phyloP scores from a whole-genome alignment of 768 basidiomycete genomes.

The Mycena haematopus region DNA sequence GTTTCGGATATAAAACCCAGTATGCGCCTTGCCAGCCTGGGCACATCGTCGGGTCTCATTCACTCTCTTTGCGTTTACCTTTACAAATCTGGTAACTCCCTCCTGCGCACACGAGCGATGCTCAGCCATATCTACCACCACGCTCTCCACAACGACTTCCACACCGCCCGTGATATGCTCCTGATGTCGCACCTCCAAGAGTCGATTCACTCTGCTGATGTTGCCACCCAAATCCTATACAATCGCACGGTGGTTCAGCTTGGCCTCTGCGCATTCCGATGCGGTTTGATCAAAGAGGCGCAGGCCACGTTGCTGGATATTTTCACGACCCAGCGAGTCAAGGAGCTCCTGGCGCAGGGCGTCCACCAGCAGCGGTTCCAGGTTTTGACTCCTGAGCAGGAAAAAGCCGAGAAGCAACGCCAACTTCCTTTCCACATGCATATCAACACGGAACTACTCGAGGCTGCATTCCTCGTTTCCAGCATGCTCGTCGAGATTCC shows the following conservation, averaged over 20 bases:
- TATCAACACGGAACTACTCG: constrained; percentile 96
- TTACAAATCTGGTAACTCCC: constrained; percentile 89
- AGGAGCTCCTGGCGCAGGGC: constrained; percentile 96
- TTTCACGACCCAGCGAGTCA: constrained; percentile 94
- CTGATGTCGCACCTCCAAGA: constrained; percentile 99
- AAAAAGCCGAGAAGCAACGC: constrained; percentile 93
- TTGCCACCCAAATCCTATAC: constrained; percentile 96
- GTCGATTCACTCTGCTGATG: constrained; percentile 94
- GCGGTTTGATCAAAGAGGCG: constrained; percentile 91
- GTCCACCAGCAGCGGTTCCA: constrained; percentile 93
- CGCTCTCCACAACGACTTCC: constrained; percentile 94
- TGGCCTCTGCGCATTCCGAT: constrained; percentile 95
- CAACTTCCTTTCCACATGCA: constrained; percentile 99
- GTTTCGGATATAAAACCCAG: constrained; percentile 64
- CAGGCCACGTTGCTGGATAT: constrained; percentile 94
- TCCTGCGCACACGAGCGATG: constrained; percentile 96
- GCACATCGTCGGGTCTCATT: constrained; percentile 76
- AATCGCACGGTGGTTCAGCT: constrained; percentile 98
- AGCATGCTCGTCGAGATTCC: constrained; percentile 99
- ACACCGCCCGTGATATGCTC: constrained; percentile 96
- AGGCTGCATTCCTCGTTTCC: constrained; percentile 96
- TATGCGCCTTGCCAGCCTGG: constrained; percentile 62
- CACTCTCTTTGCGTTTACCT: constrained; percentile 90
- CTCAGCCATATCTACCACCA: constrained; percentile 97
- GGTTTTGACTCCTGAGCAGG: constrained; percentile 90